A percentile compares a stretch with the other conserved stretches of the same genome.
Conservation (phyloP, 1,284 basidiomycete genomes). For the Trametes pubescens region DNA sequence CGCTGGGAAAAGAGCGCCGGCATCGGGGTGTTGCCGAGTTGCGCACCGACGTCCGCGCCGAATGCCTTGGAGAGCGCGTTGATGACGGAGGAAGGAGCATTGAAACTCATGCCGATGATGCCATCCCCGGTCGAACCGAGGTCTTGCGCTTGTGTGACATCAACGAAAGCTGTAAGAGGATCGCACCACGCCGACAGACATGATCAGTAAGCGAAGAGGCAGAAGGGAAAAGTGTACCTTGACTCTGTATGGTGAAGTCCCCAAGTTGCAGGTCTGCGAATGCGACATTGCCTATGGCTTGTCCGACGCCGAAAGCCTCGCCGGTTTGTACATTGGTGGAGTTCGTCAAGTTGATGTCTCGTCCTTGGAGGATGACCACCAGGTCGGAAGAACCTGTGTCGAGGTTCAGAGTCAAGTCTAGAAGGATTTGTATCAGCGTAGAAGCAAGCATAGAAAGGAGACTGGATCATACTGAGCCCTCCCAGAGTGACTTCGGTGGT, state of each 20-base stretch:
- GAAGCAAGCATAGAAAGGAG: too few relatives aligned
- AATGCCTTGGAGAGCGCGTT: neutral
- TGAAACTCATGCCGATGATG: slow-evolving; percentile 31
- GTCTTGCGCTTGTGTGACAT: slow-evolving; percentile 31
- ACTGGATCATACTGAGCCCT: slow-evolving; percentile 12
- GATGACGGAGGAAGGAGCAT: slow-evolving; percentile 17
- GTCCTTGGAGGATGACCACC: slow-evolving; percentile 3
- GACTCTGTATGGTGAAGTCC: slow-evolving; percentile 37
- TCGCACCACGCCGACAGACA: too few relatives aligned
- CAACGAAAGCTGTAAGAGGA: slow-evolving; percentile 38
- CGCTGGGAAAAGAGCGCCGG: slow-evolving; percentile 19
- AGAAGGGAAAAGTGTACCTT: slow-evolving; percentile 35
- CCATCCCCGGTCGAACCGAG: slow-evolving; percentile 9
- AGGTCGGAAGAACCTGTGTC: slow-evolving; percentile 27
- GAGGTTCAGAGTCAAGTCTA: slow-evolving; percentile 20
- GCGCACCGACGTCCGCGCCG: slow-evolving; percentile 9
- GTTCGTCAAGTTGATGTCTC: slow-evolving; percentile 32
- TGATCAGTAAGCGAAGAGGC: too few relatives aligned
- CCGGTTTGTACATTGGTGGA: slow-evolving; percentile 27
- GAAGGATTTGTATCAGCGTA: neutral
- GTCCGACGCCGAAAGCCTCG: slow-evolving; percentile 37
- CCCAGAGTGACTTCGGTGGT: slow-evolving; percentile 23
- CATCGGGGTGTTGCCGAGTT: slow-evolving; percentile 21
- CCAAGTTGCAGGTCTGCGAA: slow-evolving; percentile 42
- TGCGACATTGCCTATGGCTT: slow-evolving; percentile 34